Percentiles rank a stretch among this genome's conserved stretches.
Evolutionary conservation across 2,329 filamentous ascomycete genomes (phyloP).

Genomic region (Alternaria panax): DNA sequence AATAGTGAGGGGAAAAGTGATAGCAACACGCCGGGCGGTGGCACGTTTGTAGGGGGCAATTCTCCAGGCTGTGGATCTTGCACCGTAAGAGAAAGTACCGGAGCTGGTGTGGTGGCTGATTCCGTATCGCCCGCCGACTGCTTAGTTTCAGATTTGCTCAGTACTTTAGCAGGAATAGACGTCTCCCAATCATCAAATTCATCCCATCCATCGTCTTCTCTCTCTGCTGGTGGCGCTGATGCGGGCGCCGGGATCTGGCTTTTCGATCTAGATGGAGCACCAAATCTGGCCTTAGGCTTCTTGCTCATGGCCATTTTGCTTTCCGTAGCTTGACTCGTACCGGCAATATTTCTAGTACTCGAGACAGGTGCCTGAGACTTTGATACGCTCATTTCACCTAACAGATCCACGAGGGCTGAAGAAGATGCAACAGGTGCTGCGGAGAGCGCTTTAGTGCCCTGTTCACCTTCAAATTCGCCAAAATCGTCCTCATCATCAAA

Average conservation of each 20-base stretch:
- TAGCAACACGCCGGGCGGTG: slow-evolving; percentile 84
- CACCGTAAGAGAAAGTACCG: slow-evolving; percentile 30
- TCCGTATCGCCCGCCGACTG: slow-evolving; percentile 3
- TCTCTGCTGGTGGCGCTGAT: slow-evolving; percentile 7
- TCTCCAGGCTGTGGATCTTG: slow-evolving; percentile 38
- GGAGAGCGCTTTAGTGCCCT: slow-evolving; percentile 8
- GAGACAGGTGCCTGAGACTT: slow-evolving; percentile 19
- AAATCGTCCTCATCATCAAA: slow-evolving; percentile 48
- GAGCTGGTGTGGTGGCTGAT: slow-evolving; percentile 15
- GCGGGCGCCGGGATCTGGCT: slow-evolving; percentile 6
- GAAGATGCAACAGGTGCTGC: slow-evolving; percentile 13
- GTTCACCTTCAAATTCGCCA: slow-evolving; percentile 45
- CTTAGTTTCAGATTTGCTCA: slow-evolving; percentile 5
- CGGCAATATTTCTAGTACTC: not conserved
- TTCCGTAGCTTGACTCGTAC: not conserved
- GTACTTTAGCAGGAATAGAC: slow-evolving; percentile 31
- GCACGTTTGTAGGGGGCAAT: slow-evolving; percentile 80
- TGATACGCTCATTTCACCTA: slow-evolving; percentile 38
- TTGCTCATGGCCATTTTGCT: slow-evolving; percentile 14
- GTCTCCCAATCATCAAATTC: slow-evolving; percentile 55
- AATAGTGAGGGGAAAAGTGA: slow-evolving; percentile 78
- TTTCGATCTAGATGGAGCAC: slow-evolving; percentile 17
- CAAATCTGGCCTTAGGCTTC: slow-evolving; percentile 22
- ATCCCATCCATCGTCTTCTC: slow-evolving; percentile 53
- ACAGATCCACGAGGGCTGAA: slow-evolving; percentile 34